Evolutionary conservation across 306 rosid species (phyloP).

Genomic region (Quercus agrifolia): DNA sequence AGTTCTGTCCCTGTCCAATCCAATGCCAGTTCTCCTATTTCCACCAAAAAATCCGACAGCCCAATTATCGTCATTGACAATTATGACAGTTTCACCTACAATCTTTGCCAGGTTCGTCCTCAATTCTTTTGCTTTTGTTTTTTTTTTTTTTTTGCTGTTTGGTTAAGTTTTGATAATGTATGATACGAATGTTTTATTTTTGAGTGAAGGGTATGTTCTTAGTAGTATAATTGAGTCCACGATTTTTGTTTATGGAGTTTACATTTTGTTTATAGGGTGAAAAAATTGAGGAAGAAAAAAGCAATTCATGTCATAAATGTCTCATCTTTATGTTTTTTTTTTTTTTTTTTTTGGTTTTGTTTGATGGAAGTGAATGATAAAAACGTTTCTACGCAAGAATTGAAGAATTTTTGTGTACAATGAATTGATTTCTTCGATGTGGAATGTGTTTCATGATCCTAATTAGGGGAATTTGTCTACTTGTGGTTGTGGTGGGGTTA

Average conservation of each 20-base stretch:
- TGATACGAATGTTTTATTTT: not conserved
- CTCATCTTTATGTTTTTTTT: too few species aligned
- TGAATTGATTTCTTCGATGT: too few species aligned
- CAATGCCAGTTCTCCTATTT: constrained; percentile 10
- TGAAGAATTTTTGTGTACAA: too few species aligned
- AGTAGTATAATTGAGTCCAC: not conserved
- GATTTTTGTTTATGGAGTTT: not conserved
- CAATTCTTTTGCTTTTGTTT: not conserved
- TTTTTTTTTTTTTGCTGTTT: not conserved
- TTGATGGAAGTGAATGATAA: too few species aligned
- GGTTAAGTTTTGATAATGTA: not conserved
- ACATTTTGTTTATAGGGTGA: not conserved
- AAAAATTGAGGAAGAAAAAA: too few species aligned
- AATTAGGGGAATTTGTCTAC: too few species aligned
- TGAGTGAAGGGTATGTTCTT: not conserved
- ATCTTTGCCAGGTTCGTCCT: constrained; percentile 78
- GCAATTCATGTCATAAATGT: too few species aligned
- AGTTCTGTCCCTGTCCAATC: constrained; percentile 20
- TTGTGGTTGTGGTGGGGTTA: too few species aligned
- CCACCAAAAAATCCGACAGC: constrained; percentile 22
- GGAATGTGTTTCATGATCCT: too few species aligned
- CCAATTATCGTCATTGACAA: constrained; percentile 58
- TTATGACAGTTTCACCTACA: constrained; percentile 85
- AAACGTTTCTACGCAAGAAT: too few species aligned
- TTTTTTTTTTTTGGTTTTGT: too few species aligned